Evolutionary conservation across 1,139 yeast genomes (phyloP).

Genomic region (Hyphopichia khmerensis): DNA sequence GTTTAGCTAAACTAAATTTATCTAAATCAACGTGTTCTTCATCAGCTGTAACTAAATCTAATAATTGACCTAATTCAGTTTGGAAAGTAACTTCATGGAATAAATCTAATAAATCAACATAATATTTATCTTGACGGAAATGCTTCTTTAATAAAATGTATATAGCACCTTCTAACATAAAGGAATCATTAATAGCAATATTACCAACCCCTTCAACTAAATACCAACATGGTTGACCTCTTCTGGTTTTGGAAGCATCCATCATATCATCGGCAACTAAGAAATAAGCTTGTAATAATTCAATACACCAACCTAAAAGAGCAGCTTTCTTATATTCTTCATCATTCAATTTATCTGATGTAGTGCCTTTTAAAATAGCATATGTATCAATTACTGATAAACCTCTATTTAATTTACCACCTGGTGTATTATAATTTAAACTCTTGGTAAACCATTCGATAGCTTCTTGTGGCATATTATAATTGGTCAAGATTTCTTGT

Average conservation of each 20-base stretch:
- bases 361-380: slow-evolving; percentile 67
- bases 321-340: slow-evolving; percentile 84
- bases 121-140: slow-evolving; percentile 78
- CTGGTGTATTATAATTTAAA: slow-evolving; percentile 86
- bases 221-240: slow-evolving; percentile 99
- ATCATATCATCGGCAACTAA: slow-evolving; percentile 98
- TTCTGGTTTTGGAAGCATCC: slow-evolving; percentile 96
- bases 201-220: slow-evolving; percentile 75
- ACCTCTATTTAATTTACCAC: slow-evolving; percentile 97
- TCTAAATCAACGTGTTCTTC: slow-evolving; percentile 88
- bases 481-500: slow-evolving; percentile 56
- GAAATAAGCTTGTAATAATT: slow-evolving; percentile 93
- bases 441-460: slow-evolving; percentile 78
- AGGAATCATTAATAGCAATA: slow-evolving; percentile 95
- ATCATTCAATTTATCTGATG: slow-evolving; percentile 55
- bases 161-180: slow-evolving; percentile 95
- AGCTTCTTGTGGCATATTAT: slow-evolving; percentile 87
- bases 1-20: slow-evolving; percentile 85
- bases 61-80: slow-evolving; percentile 94
- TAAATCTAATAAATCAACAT: slow-evolving; percentile 86
- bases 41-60: slow-evolving; percentile 96
- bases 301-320: slow-evolving; percentile 93
- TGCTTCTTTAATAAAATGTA: slow-evolving; percentile 86
- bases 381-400: slow-evolving; percentile 93
- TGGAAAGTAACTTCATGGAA: slow-evolving; percentile 95